Percentiles rank a stretch among this genome's conserved stretches.
phyloP scores from a whole-genome alignment of 2,329 filamentous ascomycete species.

The Trichoderma arundinaceum region DNA sequence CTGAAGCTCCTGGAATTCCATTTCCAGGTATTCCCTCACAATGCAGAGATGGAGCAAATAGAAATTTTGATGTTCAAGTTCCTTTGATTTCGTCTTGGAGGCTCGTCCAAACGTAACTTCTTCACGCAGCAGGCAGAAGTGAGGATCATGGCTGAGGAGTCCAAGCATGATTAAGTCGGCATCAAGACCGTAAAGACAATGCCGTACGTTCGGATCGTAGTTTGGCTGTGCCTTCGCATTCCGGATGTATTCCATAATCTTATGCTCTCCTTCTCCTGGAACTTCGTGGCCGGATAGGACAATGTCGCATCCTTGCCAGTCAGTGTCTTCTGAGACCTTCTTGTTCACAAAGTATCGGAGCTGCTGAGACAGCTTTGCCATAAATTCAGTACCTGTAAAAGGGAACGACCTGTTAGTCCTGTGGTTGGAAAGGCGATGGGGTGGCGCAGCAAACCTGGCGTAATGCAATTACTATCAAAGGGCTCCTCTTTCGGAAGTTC shows the following conservation, averaged over 20 bases:
- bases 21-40: constrained; percentile 92
- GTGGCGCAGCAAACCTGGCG: constrained; percentile 65
- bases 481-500: constrained; percentile 94
- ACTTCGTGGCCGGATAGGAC: constrained; percentile 97
- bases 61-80: constrained; percentile 98
- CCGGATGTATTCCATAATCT: constrained; percentile 99
- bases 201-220: constrained; percentile 91
- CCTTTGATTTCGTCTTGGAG: constrained; percentile 87
- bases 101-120: constrained; percentile 96
- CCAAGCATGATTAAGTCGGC: constrained; percentile 99
- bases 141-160: constrained; percentile 93
- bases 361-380: constrained; percentile 93
- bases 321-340: constrained; percentile 93
- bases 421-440: background rate
- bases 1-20: constrained; percentile 95
- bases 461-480: constrained; percentile 99
- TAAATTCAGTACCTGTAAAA: constrained; percentile 77
- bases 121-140: constrained; percentile 95
- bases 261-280: constrained; percentile 97
- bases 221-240: constrained; percentile 93
- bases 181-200: constrained; percentile 96
- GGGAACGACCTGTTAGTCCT: background rate
- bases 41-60: constrained; percentile 97
- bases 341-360: constrained; percentile 99
- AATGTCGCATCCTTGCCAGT: constrained; percentile 97